phyloP scores from a whole-genome alignment of 2,329 filamentous ascomycete species.

The Fusarium poae region DNA sequence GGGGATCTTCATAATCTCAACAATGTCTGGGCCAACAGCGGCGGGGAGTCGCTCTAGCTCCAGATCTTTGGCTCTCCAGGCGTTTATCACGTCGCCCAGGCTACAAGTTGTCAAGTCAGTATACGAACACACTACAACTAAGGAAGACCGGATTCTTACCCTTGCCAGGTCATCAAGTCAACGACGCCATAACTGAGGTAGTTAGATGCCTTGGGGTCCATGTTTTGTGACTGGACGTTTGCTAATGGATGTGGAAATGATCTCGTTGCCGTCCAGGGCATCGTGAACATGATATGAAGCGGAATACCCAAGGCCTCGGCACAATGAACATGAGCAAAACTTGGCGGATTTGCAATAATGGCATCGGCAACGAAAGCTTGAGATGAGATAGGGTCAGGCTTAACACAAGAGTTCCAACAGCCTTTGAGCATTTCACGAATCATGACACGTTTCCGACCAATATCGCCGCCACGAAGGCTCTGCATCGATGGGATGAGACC shows the following conservation, averaged over 20 bases:
- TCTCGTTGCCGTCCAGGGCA: conserved; percentile 81
- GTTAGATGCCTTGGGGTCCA: conserved; percentile 77
- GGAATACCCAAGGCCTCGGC: conserved; percentile 82
- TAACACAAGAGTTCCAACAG: conserved; percentile 6
- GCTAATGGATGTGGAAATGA: conserved; percentile 79
- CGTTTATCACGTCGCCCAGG: conserved; percentile 81
- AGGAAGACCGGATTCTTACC: conserved; percentile 49
- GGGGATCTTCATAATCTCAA: conserved; percentile 78
- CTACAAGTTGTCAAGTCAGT: neutral
- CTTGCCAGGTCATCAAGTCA: conserved; percentile 92
- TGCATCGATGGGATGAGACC: conserved; percentile 6
- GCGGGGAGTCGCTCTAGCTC: conserved; percentile 80
- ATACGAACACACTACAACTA: rapidly evolving
- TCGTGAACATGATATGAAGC: conserved; percentile 89
- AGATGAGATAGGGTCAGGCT: neutral
- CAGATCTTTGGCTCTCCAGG: conserved; percentile 76
- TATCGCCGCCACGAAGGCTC: neutral
- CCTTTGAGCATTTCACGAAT: neutral
- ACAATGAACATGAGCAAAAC: conserved; percentile 82
- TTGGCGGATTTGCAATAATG: conserved; percentile 86
- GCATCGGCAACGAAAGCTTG: conserved; percentile 75
- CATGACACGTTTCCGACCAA: conserved; percentile 3
- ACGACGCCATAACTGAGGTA: conserved; percentile 84
- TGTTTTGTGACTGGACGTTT: conserved; percentile 71
- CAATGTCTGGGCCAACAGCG: conserved; percentile 79